A percentile compares a stretch with the other conserved stretches of the same genome.
phyloP scores from a whole-genome alignment of 1,284 basidiomycete genomes.

The Austroboletus niveus region DNA sequence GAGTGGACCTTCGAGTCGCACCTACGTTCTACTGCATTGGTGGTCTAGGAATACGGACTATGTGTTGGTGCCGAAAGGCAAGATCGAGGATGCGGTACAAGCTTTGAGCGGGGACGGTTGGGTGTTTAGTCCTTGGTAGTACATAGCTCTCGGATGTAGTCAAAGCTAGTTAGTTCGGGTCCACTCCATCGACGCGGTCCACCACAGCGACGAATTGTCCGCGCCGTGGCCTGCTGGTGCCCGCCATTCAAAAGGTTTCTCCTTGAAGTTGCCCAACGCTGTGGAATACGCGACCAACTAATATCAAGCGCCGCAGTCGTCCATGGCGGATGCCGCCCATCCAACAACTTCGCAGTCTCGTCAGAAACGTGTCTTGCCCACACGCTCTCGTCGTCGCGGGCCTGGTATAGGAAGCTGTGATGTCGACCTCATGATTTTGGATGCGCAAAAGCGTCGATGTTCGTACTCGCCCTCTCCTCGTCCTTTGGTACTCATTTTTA shows the following conservation, averaged over 20 bases:
- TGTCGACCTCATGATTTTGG: constrained; percentile 80
- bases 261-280: background rate
- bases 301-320: constrained; percentile 10
- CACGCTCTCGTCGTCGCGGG: constrained; percentile 75
- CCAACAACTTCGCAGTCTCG: constrained; percentile 29
- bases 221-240: background rate
- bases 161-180: no score
- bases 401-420: constrained; percentile 75
- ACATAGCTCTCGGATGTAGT: background rate
- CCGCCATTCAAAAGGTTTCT: background rate
- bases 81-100: constrained; percentile 39
- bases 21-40: background rate
- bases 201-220: constrained; percentile 12
- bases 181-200: background rate
- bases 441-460: constrained; percentile 78
- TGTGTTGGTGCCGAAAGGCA: constrained; percentile 49
- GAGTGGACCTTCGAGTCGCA: constrained; percentile 14
- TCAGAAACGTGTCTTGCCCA: constrained; percentile 76
- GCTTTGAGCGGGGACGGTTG: constrained; percentile 49
- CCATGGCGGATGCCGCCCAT: constrained; percentile 27
- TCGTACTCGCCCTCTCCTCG: constrained; percentile 36
- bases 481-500: constrained; percentile 20
- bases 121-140: constrained; percentile 31
- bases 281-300: constrained; percentile 3
- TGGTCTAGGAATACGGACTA: constrained; percentile 60